phyloP scores from a whole-genome alignment of 73 alveolate species.

The Effrenium voratum region DNA sequence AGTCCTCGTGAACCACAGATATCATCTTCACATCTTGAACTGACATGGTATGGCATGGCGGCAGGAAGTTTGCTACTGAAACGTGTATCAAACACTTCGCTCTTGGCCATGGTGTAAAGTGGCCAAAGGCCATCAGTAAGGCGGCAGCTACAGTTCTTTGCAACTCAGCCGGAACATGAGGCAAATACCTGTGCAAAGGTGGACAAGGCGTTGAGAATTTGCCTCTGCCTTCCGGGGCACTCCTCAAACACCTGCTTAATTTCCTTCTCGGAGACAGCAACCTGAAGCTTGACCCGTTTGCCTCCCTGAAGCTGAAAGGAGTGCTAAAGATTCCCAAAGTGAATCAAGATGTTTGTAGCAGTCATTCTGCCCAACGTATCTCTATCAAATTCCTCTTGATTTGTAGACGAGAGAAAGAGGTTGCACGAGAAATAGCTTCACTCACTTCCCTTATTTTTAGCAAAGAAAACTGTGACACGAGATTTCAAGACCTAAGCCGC shows the following conservation, averaged over 20 bases:
- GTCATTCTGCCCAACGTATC: too few relatives aligned
- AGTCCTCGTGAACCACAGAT: neutral
- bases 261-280: slow-evolving; percentile 1
- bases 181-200: neutral
- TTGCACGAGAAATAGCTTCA: too few relatives aligned
- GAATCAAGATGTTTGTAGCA: too few relatives aligned
- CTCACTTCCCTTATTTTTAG: too few relatives aligned
- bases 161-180: neutral
- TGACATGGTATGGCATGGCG: neutral
- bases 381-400: too few relatives aligned
- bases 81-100: neutral
- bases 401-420: too few relatives aligned
- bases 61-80: neutral
- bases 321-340: too few relatives aligned
- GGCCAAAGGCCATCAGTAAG: neutral
- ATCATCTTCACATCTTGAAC: neutral
- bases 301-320: too few relatives aligned
- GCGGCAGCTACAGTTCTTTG: neutral
- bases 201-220: neutral
- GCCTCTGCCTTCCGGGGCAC: neutral
- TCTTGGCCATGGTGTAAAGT: neutral
- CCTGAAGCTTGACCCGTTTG: too few relatives aligned
- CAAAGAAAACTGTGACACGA: too few relatives aligned
- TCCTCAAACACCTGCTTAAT: neutral
- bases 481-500: too few relatives aligned